Evolutionary conservation across 2,329 filamentous ascomycete genomes (phyloP), one percentile per base, ranked within the genome.

Genomic region (Colletotrichum sublineola): DNA sequence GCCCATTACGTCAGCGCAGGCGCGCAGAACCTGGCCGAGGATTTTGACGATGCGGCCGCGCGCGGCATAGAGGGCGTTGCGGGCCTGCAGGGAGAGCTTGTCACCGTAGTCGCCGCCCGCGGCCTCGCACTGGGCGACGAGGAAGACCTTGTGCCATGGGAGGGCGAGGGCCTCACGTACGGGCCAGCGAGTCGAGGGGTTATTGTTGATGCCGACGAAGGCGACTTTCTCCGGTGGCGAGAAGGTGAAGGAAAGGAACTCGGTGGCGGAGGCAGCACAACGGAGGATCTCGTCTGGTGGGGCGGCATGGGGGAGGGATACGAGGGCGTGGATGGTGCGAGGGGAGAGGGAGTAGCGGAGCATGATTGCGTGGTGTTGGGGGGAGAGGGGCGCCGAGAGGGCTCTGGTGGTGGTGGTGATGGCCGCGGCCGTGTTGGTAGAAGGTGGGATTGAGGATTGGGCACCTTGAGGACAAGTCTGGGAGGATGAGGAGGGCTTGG

Each of bases 141-240:
- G 84, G 14, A 91, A 94, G 1, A 92, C 87, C 77, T 97, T 97
- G 77, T 96, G 93, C 62, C 90, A 88, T 7, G 90, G 85, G 2
- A 88, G 82, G 5, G 88, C 86, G 33, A 95, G 81, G 55, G 72
- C 63, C 38, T 80, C 81, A 14, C 66, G 71, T 18, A 85, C 66
- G 2, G 77, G 80, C 71, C 84, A 85, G 2, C 82, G 82, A 1
- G 84, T 83, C 0, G 76, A 73, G 8, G 80, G 81, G 58, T 79
- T 78, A 46, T 82, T 78, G 64, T 85, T 85, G 74, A 85, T 77
- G 44, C 79, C 75, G 29, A 79, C 77, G 66, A 85, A 81, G 64
- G 84, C 81, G 36, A 75, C 76, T 8, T 73, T 78, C 58, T 85
- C 82, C 5, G 71, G 68, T n/a, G 78, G 76, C 15, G 78, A 78